Base-by-base conservation (phyloP, 768 basidiomycete species). In the Macrolepiota albuminosa region DNA sequence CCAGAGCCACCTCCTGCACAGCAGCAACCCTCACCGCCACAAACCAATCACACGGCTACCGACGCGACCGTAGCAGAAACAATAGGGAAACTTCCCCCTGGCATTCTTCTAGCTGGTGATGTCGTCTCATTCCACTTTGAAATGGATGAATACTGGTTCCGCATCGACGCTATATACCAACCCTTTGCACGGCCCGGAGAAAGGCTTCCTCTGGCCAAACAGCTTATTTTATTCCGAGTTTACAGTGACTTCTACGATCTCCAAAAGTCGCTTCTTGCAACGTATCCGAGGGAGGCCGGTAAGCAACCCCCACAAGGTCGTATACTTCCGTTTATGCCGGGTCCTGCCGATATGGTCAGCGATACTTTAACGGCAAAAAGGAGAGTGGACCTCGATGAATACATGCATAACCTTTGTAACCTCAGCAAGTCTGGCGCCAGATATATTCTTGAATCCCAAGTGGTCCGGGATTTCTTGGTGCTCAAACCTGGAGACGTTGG, bases 221-320 rank as follows among this genome's bases (percentile, higher is more conserved):
- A 88, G 37, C 85, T 98, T 58, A 86, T 94, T 64, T 81, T 98
- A 47, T 99, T 96, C 77, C 85, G 97, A 54, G 87, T 92, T 29
- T 99, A 99, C 79, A 91, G 95, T 67, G 96, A 99, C 73, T 99
- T 99, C 73, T 98, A 96, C 75, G 92, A 95, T 67, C 98, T 98
- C 73, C 97, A 99, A 69, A 89, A 97, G 58, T 78, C 84, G 5
- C 83, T 99, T 26, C 84, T 98, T 62, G 84, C 94, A 49, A 80
- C 82, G 0, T 98, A 95, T 73, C 95, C 95, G 7, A 82, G 82
- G 48, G 97, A 99, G 75, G 97, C 94, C 14, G 97, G 97, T 24
- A 84, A 91, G 16, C 74, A 86, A 39, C 77, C 83, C 10, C 79
- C 80, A 33, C 76, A 84, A 62, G 79, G 80, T 9, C 83, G 97